Base-by-base conservation (phyloP, 177 flowering plant species). In the Vitis hybrid region DNA sequence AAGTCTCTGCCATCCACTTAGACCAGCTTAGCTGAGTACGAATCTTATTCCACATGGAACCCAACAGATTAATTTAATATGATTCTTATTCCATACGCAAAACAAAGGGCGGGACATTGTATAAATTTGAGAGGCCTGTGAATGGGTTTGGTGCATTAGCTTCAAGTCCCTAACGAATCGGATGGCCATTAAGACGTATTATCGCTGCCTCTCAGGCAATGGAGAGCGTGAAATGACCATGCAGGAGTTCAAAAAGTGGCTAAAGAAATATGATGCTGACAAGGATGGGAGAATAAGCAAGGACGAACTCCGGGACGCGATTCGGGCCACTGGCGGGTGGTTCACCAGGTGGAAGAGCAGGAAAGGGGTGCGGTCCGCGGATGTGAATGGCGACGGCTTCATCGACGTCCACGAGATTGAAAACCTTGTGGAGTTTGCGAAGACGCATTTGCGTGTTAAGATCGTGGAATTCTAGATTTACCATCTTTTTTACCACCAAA, bases 211-310 rank as follows among this genome's bases (percentile, higher is more conserved):
- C 68, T 20, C 35, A 18, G 3, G 51, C 58, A 51, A 66, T 58
- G 70, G 71, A 27, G 35, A 55, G 20, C 59, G 59, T 12, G 65
- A 59, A 8, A 76, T 82, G 81, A 70, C 66, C 3, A 13, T 74
- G 18, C 80, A 74, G 35, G 80, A 82, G 69, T 84, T 80, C 79
- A 82, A 80, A 66, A 41, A 12, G 48, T 84, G 83, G 87, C 18
- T 83, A 41, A 73, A 51, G 71, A 67, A 32, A 59, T 81, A 77
- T 56, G 86, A 81, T 61, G 57, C 24, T 1, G 68, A 82, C 49
- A 61, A 64, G n/a, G 83, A 82, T 55, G 82, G 87, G 0, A 58
- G 70, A 17, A 80, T 84, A 46, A 80, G 74, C 76, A 76, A 60
- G 51, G 70, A 71, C 2, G 85, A 79, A 41, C 81, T 81, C 10